A percentile compares a stretch with the other conserved stretches of the same genome.
Evolutionary conservation across 2,329 filamentous ascomycete species (phyloP).

Genomic region (Diaporthe longicolla): DNA sequence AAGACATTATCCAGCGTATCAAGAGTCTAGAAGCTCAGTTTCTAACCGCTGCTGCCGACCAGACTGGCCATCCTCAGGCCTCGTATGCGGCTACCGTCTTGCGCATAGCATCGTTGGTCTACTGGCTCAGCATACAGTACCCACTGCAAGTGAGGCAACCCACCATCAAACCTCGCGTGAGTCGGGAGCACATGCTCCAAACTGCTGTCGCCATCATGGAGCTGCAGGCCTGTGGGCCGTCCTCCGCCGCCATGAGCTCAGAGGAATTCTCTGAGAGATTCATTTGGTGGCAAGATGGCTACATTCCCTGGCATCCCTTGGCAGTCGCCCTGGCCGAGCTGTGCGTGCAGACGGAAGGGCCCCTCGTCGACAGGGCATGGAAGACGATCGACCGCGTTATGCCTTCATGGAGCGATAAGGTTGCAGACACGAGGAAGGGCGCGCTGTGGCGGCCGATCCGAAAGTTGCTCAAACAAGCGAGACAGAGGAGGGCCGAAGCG

Average conservation of each 20-base stretch:
- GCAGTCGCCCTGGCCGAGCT: slow-evolving; percentile 67
- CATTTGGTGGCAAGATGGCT: slow-evolving; percentile 64
- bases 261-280: slow-evolving; percentile 51
- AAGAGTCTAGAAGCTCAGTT: slow-evolving; percentile 57
- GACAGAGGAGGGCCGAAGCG: slow-evolving; percentile 54
- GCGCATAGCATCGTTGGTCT: slow-evolving; percentile 60
- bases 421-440: slow-evolving; percentile 65
- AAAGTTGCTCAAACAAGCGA: slow-evolving; percentile 66
- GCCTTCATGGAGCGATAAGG: slow-evolving; percentile 57
- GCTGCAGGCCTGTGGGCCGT: slow-evolving; percentile 51
- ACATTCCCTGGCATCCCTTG: slow-evolving; percentile 69
- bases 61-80: slow-evolving; percentile 52
- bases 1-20: slow-evolving; percentile 57
- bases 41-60: slow-evolving; percentile 48
- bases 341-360: slow-evolving; percentile 62
- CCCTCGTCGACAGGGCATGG: slow-evolving; percentile 65
- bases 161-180: slow-evolving; percentile 51
- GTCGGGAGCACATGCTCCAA: slow-evolving; percentile 59
- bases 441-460: slow-evolving; percentile 68
- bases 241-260: slow-evolving; percentile 50
- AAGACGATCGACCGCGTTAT: slow-evolving; percentile 61
- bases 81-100: slow-evolving; percentile 57
- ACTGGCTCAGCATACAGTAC: slow-evolving; percentile 63
- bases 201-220: slow-evolving; percentile 64
- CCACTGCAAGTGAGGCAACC: slow-evolving; percentile 55